A percentile compares a stretch with the other conserved stretches of the same genome.
Evolutionary conservation across 306 rosid genomes (phyloP).

Genomic region (Prunus mira): DNA sequence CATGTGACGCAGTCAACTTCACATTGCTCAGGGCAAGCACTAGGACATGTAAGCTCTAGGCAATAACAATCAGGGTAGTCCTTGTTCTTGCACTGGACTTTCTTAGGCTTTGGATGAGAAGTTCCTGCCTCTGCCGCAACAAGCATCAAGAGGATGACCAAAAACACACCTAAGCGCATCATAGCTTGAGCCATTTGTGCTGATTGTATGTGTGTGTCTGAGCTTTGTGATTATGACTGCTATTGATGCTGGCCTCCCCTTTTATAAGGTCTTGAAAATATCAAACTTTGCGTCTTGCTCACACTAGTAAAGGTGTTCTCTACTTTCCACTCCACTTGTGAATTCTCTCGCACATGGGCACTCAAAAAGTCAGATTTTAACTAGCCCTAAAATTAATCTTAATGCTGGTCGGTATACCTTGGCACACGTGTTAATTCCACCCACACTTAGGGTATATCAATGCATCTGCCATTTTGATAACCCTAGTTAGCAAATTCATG

Average conservation of each 20-base stretch:
- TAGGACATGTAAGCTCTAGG: constrained; percentile 27
- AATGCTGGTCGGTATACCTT: background rate
- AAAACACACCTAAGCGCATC: constrained; percentile 5
- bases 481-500: too few species aligned
- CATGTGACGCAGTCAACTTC: constrained; percentile 35
- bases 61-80: constrained; percentile 24
- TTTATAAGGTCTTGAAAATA: background rate
- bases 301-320: background rate
- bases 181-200: constrained; percentile 12
- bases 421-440: background rate
- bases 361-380: background rate
- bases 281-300: background rate
- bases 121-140: constrained; percentile 24
- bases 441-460: too few species aligned
- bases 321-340: constrained; percentile 1
- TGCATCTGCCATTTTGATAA: too few species aligned
- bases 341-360: background rate
- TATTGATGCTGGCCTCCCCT: background rate
- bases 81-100: constrained; percentile 33
- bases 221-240: background rate
- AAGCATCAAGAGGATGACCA: constrained; percentile 14
- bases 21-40: constrained; percentile 29
- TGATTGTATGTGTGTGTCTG: background rate
- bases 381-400: background rate
- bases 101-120: constrained; percentile 19